A percentile compares a stretch with the other conserved stretches of the same genome.
Conservation (phyloP, 805 yeast species). For the Saturnispora saitoi region DNA sequence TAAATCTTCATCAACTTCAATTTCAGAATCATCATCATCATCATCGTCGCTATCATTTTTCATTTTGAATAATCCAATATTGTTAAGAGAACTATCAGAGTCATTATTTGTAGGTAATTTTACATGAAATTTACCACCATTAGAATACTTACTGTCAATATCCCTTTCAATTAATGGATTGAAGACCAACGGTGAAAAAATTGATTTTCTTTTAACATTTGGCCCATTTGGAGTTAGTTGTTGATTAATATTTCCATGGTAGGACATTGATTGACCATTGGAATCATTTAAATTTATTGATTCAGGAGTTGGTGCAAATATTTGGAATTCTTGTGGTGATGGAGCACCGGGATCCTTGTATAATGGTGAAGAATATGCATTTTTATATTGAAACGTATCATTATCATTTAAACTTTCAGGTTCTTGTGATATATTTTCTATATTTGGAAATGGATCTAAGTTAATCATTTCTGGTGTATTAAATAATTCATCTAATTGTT, state of each 20-base stretch:
- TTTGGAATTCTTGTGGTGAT: slow-evolving; percentile 50
- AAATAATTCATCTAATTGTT: slow-evolving; percentile 11
- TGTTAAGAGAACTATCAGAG: not conserved
- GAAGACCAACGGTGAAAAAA: slow-evolving; percentile 75
- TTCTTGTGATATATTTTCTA: slow-evolving; percentile 15
- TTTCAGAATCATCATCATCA: slow-evolving; percentile 18
- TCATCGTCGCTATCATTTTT: not conserved
- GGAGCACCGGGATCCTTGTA: slow-evolving; percentile 85
- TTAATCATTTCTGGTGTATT: slow-evolving; percentile 3
- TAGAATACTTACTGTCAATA: slow-evolving; percentile 78
- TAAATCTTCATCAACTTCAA: slow-evolving; percentile 20
- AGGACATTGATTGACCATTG: not conserved
- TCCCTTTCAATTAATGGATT: slow-evolving; percentile 68
- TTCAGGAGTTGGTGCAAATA: slow-evolving; percentile 25
- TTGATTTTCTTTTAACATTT: slow-evolving; percentile 35
- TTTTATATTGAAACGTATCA: not conserved
- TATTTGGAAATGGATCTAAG: not conserved
- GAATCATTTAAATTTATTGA: not conserved
- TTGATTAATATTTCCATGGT: not conserved
- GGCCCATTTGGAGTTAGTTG: slow-evolving; percentile 31
- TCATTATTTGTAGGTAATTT: slow-evolving; percentile 4
- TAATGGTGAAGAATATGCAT: slow-evolving; percentile 40
- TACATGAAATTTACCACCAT: slow-evolving; percentile 86
- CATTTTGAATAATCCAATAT: not conserved
- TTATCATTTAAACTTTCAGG: not conserved